Evolutionary conservation across 176 grass and related monocot genomes (phyloP).

Genomic region (Elaeis guineensis): DNA sequence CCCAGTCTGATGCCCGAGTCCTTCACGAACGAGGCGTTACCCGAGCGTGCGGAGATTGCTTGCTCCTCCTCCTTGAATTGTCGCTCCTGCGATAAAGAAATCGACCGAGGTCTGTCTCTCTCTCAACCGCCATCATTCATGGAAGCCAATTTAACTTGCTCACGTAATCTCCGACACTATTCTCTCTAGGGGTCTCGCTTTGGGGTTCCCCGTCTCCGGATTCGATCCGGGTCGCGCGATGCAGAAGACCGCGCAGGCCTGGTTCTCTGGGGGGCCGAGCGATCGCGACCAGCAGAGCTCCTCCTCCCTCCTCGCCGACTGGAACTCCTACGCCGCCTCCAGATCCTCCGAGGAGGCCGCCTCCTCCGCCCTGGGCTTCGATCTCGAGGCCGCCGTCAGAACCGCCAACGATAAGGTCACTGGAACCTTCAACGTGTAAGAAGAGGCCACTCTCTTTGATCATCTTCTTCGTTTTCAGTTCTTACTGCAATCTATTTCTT

Average conservation of each 20-base stretch:
- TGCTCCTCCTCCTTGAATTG: no score
- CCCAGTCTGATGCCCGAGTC: no score
- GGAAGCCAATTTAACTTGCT: no score
- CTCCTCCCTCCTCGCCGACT: slow-evolving; percentile 65
- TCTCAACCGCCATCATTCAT: no score
- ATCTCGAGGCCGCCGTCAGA: slow-evolving; percentile 85
- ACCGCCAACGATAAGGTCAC: slow-evolving; percentile 80
- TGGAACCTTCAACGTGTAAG: slow-evolving; percentile 69
- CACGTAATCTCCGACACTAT: no score
- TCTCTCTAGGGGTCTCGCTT: no score
- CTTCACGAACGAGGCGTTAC: no score
- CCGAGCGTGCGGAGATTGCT: no score
- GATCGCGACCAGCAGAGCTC: slow-evolving; percentile 22
- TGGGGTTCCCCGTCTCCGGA: no score
- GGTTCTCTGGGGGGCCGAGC: slow-evolving; percentile 60
- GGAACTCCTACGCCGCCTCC: slow-evolving; percentile 95
- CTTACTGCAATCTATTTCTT: neutral
- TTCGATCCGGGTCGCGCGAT: slow-evolving; percentile 10
- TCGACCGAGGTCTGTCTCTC: no score
- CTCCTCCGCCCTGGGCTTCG: slow-evolving; percentile 50
- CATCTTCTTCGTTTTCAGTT: neutral
- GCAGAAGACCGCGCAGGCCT: slow-evolving; percentile 49
- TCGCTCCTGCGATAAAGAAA: no score
- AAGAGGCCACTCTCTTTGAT: neutral
- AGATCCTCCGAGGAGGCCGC: slow-evolving; percentile 56